Conservation (phyloP, 805 yeast genomes). For the Wickerhamomyces kurtzmanii region DNA sequence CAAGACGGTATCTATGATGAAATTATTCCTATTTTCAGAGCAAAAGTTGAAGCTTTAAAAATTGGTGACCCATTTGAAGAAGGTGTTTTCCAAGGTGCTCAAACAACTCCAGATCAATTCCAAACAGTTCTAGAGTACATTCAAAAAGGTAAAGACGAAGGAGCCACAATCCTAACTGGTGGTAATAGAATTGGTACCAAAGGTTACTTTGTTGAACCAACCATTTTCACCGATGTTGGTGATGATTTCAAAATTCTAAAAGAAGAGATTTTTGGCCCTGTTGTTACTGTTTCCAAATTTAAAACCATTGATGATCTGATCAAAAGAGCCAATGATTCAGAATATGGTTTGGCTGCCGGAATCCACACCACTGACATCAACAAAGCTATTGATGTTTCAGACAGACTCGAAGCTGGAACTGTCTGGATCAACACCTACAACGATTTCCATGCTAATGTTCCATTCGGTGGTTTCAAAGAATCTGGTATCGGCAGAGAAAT, state of each 20-base stretch:
- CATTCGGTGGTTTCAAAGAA: conserved; percentile 64
- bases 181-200: conserved; percentile 47
- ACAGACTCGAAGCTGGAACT: conserved; percentile 51
- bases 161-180: conserved; percentile 50
- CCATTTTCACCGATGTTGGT: conserved; percentile 46
- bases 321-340: conserved; percentile 44
- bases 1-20: conserved; percentile 53
- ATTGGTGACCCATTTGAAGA: conserved; percentile 57
- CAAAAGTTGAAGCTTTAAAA: conserved; percentile 40
- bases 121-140: conserved; percentile 49
- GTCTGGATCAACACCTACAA: conserved; percentile 61
- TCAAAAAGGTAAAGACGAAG: conserved; percentile 45
- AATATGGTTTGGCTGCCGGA: conserved; percentile 62
- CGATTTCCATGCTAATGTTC: conserved; percentile 57
- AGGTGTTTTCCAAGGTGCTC: conserved; percentile 54
- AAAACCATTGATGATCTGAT: conserved; percentile 47
- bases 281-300: conserved; percentile 51
- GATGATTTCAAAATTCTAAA: conserved; percentile 41
- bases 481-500: conserved; percentile 68
- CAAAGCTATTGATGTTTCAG: conserved; percentile 45
- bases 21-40: conserved; percentile 36
- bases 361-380: conserved; percentile 45
- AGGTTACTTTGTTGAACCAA: conserved; percentile 56
- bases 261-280: conserved; percentile 64
- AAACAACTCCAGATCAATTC: conserved; percentile 50